phyloP scores from a whole-genome alignment of 192 early-diverging fungal species.

The Backusella tarrabulga region DNA sequence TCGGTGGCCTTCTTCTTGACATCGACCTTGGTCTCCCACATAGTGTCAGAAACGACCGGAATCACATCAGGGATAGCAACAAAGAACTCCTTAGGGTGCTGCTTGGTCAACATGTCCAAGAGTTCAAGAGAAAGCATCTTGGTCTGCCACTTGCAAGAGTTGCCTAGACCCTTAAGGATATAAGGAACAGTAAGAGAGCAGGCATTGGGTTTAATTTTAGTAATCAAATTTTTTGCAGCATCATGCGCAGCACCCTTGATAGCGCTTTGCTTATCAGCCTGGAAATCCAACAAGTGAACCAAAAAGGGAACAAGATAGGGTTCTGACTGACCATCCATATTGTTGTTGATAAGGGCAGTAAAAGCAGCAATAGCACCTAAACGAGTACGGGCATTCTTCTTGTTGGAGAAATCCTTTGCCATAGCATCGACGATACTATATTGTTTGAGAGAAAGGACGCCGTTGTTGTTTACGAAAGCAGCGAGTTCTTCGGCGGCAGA shows the following conservation, averaged over 20 bases:
- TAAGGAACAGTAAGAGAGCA: slow-evolving; percentile 58
- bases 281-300: slow-evolving; percentile 59
- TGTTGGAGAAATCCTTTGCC: slow-evolving; percentile 60
- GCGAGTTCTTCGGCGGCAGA: slow-evolving; percentile 34
- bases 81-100: slow-evolving; percentile 49
- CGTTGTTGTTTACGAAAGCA: slow-evolving; percentile 50
- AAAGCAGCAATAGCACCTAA: slow-evolving; percentile 62
- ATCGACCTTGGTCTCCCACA: slow-evolving; percentile 84
- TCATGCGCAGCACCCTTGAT: slow-evolving; percentile 43
- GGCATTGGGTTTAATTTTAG: slow-evolving; percentile 46
- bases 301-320: slow-evolving; percentile 67
- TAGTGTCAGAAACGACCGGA: slow-evolving; percentile 68
- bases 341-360: slow-evolving; percentile 51
- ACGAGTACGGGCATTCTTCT: slow-evolving; percentile 64
- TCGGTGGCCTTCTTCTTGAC: slow-evolving; percentile 61
- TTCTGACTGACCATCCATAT: slow-evolving; percentile 56
- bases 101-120: slow-evolving; percentile 42
- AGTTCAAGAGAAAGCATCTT: slow-evolving; percentile 55
- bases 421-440: slow-evolving; percentile 60
- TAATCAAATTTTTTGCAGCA: slow-evolving; percentile 44
- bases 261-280: slow-evolving; percentile 54
- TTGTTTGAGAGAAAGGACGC: slow-evolving; percentile 56
- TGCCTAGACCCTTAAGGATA: slow-evolving; percentile 63
- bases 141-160: slow-evolving; percentile 77
- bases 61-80: slow-evolving; percentile 60